phyloP scores from a whole-genome alignment of 306 rosid species.

The Trichosanthes cucumerina region DNA sequence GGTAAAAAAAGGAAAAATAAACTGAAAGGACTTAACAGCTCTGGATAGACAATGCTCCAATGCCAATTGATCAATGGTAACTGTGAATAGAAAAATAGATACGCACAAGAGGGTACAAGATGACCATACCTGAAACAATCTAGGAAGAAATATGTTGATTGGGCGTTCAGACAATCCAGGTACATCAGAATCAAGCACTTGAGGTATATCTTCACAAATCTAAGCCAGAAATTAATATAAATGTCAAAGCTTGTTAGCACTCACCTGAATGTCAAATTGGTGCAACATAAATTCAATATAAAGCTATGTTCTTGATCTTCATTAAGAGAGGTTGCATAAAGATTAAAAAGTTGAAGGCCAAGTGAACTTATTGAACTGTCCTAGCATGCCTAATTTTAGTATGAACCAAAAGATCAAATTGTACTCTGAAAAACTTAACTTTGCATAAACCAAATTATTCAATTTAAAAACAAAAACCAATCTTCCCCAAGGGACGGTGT shows the following conservation, averaged over 20 bases:
- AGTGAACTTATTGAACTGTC: neutral
- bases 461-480: neutral
- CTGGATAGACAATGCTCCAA: neutral
- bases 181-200: slow-evolving; percentile 81
- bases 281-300: neutral
- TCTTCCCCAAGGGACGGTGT: neutral
- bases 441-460: neutral
- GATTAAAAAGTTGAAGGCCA: neutral
- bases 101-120: neutral
- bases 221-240: slow-evolving; percentile 13
- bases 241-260: neutral
- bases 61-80: neutral
- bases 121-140: slow-evolving; percentile 58
- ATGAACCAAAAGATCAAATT: neutral
- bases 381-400: neutral
- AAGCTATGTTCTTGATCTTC: neutral
- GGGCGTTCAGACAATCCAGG: slow-evolving; percentile 98
- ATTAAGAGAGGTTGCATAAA: neutral
- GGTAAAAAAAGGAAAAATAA: neutral
- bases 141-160: slow-evolving; percentile 71
- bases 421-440: neutral
- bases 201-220: slow-evolving; percentile 99
- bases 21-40: neutral
- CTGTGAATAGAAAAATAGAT: neutral
- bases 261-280: neutral